These are phyloP conservation scores for Penicillium sclerotiorum DNA, from an alignment of 2,329 filamentous ascomycete species.

Conservation along the genomic window DNA sequence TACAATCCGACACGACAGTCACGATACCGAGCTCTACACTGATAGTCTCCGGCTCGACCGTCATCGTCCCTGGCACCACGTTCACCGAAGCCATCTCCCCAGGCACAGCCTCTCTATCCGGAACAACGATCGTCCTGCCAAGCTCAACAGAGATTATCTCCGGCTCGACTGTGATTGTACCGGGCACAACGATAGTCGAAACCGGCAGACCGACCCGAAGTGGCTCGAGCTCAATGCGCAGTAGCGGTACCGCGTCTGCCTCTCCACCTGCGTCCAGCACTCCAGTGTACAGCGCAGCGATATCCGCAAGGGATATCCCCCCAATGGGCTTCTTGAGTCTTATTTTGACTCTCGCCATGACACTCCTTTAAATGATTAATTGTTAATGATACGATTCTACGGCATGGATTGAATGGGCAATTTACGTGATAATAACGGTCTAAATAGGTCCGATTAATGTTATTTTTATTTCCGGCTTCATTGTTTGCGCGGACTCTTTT, in stretches of 20 bases:
- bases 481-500: not conserved
- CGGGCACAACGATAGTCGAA: not conserved
- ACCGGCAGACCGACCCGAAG: not conserved
- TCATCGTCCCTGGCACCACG: not conserved
- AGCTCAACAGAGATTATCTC: constrained; percentile 1
- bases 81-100: not conserved
- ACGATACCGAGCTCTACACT: not conserved
- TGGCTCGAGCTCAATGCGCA: not conserved
- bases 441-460: not conserved
- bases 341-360: not conserved
- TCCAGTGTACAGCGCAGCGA: not conserved
- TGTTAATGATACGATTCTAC: not conserved
- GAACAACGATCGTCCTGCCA: not conserved
- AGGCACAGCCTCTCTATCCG: not conserved
- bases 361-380: constrained; percentile 5
- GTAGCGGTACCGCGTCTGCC: not conserved
- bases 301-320: not conserved
- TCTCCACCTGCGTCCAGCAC: not conserved
- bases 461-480: not conserved
- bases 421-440: not conserved
- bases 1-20: not conserved
- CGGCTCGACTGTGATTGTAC: constrained; percentile 2
- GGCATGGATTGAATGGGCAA: not conserved
- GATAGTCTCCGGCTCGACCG: not conserved
- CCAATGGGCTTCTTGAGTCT: not conserved